phyloP scores from a whole-genome alignment of 2,329 filamentous ascomycete species.

The Scopulariopsis brevicaulis region DNA sequence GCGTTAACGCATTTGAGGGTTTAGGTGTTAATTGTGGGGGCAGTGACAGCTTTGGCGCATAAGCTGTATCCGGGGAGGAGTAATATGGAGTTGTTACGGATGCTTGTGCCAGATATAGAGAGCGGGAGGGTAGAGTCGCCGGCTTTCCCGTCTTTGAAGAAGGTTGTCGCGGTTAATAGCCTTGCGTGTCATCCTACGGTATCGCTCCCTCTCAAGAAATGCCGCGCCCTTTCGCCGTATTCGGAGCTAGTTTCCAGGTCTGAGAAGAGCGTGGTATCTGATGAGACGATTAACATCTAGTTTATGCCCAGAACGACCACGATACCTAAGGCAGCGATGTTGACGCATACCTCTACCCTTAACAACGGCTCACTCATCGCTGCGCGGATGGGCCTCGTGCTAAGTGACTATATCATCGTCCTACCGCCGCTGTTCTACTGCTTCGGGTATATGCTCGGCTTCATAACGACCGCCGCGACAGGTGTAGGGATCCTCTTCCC shows the following conservation, averaged over 20 bases:
- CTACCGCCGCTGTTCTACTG: conserved; percentile 83
- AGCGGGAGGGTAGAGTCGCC: conserved; percentile 23
- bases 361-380: conserved; percentile 88
- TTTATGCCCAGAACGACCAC: conserved; percentile 93
- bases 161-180: conserved; percentile 73
- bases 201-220: conserved; percentile 28
- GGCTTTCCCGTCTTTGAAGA: conserved; percentile 55
- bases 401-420: conserved; percentile 67
- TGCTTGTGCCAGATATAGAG: conserved; percentile 30
- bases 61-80: conserved; percentile 41
- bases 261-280: conserved; percentile 24
- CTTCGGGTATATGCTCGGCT: conserved; percentile 83
- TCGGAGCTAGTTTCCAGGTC: conserved; percentile 23
- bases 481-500: conserved; percentile 78
- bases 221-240: conserved; percentile 32
- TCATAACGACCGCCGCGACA: conserved; percentile 85
- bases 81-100: conserved; percentile 34
- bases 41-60: conserved; percentile 74
- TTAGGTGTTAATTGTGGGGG: conserved; percentile 66
- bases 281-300: conserved; percentile 80
- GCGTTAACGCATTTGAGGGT: conserved; percentile 67
- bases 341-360: conserved; percentile 75
- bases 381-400: conserved; percentile 68
- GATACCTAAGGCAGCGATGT: conserved; percentile 80
- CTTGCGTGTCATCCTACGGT: conserved; percentile 34